phyloP scores from a whole-genome alignment of 1,284 basidiomycete genomes.

The Malassezia brasiliensis region DNA sequence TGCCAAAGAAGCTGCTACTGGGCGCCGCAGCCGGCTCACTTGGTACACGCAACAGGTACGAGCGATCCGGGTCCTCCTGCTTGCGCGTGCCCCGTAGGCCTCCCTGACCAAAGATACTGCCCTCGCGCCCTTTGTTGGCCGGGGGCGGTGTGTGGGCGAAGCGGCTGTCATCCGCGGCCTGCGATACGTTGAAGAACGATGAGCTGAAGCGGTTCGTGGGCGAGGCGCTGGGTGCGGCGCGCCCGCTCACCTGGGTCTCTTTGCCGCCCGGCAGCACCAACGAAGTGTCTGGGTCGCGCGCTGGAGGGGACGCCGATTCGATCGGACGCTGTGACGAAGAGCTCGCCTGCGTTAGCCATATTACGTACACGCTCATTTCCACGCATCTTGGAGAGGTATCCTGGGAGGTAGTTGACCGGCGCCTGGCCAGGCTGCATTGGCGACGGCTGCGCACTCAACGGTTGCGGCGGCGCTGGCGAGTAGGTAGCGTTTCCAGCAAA shows the following conservation, averaged over 20 bases:
- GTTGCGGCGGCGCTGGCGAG: neutral
- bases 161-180: conserved; percentile 16
- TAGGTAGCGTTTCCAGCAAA: neutral
- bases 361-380: neutral
- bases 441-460: conserved; percentile 6
- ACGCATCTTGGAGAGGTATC: conserved; percentile 16
- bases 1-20: neutral
- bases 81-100: conserved; percentile 27
- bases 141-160: conserved; percentile 17
- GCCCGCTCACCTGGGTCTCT: conserved; percentile 21
- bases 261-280: conserved; percentile 22
- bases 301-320: conserved; percentile 6
- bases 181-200: conserved; percentile 31
- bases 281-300: conserved; percentile 21
- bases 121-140: conserved; percentile 23
- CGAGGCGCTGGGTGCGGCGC: conserved; percentile 20
- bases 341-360: neutral
- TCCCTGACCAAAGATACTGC: conserved; percentile 34
- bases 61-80: conserved; percentile 10
- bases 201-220: conserved; percentile 30
- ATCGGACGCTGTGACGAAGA: neutral
- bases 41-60: conserved; percentile 4
- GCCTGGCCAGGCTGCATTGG: conserved; percentile 15
- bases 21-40: neutral
- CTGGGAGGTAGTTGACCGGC: conserved; percentile 16